These are phyloP conservation scores for Ogataea wickerhamii DNA, from an alignment of 805 yeast species.

Conservation along the genomic window DNA sequence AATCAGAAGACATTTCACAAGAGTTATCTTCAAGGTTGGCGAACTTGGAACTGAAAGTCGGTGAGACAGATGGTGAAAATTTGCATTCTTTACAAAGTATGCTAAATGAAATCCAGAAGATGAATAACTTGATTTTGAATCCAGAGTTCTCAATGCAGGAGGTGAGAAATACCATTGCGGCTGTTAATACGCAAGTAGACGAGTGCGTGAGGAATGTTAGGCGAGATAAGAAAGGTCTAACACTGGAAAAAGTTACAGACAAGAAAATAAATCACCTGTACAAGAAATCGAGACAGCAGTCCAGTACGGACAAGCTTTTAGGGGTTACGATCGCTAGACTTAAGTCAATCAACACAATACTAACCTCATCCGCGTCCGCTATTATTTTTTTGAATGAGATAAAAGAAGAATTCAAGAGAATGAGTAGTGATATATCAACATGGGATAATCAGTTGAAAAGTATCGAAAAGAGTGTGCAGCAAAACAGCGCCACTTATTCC, in stretches of 20 bases:
- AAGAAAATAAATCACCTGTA: conserved; percentile 20
- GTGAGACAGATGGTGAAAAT: conserved; percentile 8
- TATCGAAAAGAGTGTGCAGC: conserved; percentile 16
- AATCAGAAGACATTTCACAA: not conserved
- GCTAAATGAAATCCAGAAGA: conserved; percentile 26
- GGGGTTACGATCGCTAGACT: conserved; percentile 19
- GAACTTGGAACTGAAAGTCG: conserved; percentile 11
- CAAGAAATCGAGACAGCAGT: conserved; percentile 16
- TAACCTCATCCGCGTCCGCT: conserved; percentile 7
- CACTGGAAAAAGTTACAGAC: conserved; percentile 11
- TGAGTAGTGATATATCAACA: conserved; percentile 15
- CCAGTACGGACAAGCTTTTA: conserved; percentile 17
- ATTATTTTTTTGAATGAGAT: conserved; percentile 14
- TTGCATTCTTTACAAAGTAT: conserved; percentile 19
- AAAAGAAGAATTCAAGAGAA: conserved; percentile 13
- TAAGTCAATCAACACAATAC: conserved; percentile 16
- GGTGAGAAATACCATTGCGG: conserved; percentile 14
- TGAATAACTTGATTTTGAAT: conserved; percentile 18
- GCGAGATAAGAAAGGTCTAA: conserved; percentile 6
- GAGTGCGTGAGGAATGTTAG: conserved; percentile 8
- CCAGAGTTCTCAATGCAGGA: conserved; percentile 14
- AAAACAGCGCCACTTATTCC: conserved; percentile 9
- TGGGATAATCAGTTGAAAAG: conserved; percentile 25
- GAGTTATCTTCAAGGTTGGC: conserved; percentile 12
- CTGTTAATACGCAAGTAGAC: conserved; percentile 9